Evolutionary conservation across 192 early-diverging fungal species (phyloP).

Genomic region (Coemansia sp.): DNA sequence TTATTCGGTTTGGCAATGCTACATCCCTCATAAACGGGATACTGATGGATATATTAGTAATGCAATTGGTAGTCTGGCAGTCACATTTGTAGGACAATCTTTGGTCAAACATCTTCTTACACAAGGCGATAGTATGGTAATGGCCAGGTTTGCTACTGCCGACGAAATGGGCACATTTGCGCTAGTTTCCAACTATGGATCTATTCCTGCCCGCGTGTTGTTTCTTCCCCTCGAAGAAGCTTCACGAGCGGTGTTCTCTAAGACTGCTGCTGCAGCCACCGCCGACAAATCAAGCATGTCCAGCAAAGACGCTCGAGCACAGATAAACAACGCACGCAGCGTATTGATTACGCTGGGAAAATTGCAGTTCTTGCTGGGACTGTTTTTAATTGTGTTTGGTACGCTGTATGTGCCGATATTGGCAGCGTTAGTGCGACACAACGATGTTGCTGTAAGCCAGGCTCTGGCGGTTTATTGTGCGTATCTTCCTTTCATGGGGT

Average conservation of each 20-base stretch:
- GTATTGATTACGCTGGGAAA: slow-evolving; percentile 28
- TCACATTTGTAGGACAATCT: slow-evolving; percentile 79
- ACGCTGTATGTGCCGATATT: slow-evolving; percentile 67
- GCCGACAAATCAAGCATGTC: neutral
- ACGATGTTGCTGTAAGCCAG: slow-evolving; percentile 50
- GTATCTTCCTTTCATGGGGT: slow-evolving; percentile 90
- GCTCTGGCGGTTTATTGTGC: slow-evolving; percentile 77
- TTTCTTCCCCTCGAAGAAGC: slow-evolving; percentile 95
- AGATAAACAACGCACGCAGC: slow-evolving; percentile 14
- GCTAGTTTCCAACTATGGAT: slow-evolving; percentile 86
- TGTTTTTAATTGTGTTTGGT: slow-evolving; percentile 77
- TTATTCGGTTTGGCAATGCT: slow-evolving; percentile 39
- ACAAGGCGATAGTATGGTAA: slow-evolving; percentile 95
- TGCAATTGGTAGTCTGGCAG: slow-evolving; percentile 62
- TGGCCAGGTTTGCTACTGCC: slow-evolving; percentile 58
- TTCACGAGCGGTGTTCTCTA: slow-evolving; percentile 79
- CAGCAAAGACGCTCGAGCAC: neutral
- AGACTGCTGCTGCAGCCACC: slow-evolving; percentile 24
- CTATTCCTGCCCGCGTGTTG: slow-evolving; percentile 81
- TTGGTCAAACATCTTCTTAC: slow-evolving; percentile 92
- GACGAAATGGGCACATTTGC: slow-evolving; percentile 78
- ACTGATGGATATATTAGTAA: slow-evolving; percentile 57
- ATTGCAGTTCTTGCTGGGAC: slow-evolving; percentile 60
- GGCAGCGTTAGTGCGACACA: slow-evolving; percentile 61
- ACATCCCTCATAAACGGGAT: slow-evolving; percentile 14